Evolutionary conservation across 805 yeast species (phyloP), one percentile per base, ranked within the genome.

Genomic region (Ogataea haglerorum): DNA sequence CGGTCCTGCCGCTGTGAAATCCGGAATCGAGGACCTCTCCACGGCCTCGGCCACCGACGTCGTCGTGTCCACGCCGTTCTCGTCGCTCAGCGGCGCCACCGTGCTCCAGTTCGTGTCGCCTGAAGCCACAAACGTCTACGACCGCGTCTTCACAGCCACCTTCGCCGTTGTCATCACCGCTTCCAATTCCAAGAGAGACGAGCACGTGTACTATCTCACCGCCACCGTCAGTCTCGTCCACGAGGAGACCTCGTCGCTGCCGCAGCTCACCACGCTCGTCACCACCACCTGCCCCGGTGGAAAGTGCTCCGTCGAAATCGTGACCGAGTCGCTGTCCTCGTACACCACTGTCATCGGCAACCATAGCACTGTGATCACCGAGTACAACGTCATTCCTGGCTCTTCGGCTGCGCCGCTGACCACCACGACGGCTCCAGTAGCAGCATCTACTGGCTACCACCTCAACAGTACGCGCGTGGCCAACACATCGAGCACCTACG

Each of bases 291-390:
- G 54, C 24, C 27, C 45, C 5, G 38, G 38, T 5, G 42, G 42
- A n/a, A 35, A 14, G 6, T 51, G 55, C 34, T 25, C 45, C 14
- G 36, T 38, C 22, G 10, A 32, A 10, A 25, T 45, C 17, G 27
- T 42, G 14, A 39, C 40, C 15, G 45, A 54, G 18, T 49, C 52
- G 48, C 31, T 48, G 41, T 27, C 54, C n/a, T 33, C 52, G 5
- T 42, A 43, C 37, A 66, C 72, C 30, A 48, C 62, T 27, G 59
- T 66, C 28, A 57, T 60, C 21, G 48, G 59, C 39, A 73, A 67
- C 21, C 53, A 54, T 16, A 58, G 47, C 35, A 66, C 71, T 17
- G 58, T 63, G 27, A 57, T 60, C 57, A 65, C 75, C 43, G 68
- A 74, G 18, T 63, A 58, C 58, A 63, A 68, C 48, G 68, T 51